Evolutionary conservation across 805 yeast species (phyloP).

Genomic region (Yamadazyma laniorum): DNA sequence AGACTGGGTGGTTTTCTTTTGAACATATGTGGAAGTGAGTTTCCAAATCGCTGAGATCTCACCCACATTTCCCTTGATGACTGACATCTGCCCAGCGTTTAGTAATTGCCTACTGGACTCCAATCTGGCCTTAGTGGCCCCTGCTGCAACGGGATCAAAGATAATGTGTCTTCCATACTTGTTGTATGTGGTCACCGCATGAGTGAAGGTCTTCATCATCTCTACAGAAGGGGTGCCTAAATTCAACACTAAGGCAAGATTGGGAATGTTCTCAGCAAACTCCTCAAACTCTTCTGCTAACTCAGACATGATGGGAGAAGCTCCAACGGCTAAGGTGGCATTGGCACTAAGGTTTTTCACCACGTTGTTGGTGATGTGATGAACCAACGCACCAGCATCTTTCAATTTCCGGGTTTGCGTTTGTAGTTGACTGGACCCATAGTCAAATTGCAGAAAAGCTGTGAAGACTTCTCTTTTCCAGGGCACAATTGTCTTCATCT

Average conservation of each 20-base stretch:
- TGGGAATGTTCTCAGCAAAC: conserved; percentile 51
- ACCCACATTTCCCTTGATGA: conserved; percentile 84
- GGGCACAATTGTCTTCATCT: conserved; percentile 18
- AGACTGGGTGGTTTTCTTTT: conserved; percentile 20
- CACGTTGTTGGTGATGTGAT: conserved; percentile 86
- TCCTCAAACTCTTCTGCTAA: conserved; percentile 64
- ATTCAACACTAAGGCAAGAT: conserved; percentile 61
- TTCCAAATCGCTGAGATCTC: conserved; percentile 66
- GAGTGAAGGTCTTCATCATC: conserved; percentile 40
- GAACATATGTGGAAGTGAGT: conserved; percentile 22
- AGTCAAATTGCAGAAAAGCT: background rate
- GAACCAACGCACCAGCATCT: conserved; percentile 59
- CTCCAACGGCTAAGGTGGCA: conserved; percentile 78
- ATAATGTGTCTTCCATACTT: conserved; percentile 57
- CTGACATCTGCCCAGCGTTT: conserved; percentile 56
- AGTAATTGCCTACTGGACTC: conserved; percentile 48
- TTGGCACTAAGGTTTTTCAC: conserved; percentile 88
- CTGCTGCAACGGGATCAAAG: conserved; percentile 92
- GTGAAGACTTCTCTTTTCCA: conserved; percentile 2
- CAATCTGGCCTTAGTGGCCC: conserved; percentile 66
- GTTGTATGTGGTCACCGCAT: conserved; percentile 62
- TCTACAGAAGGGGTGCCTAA: conserved; percentile 66
- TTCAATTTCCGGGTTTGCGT: background rate
- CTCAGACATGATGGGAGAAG: conserved; percentile 88
- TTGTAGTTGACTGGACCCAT: background rate